Evolutionary conservation across 2,329 filamentous ascomycete species (phyloP).

Genomic region (Chrysoporthe cubensis): DNA sequence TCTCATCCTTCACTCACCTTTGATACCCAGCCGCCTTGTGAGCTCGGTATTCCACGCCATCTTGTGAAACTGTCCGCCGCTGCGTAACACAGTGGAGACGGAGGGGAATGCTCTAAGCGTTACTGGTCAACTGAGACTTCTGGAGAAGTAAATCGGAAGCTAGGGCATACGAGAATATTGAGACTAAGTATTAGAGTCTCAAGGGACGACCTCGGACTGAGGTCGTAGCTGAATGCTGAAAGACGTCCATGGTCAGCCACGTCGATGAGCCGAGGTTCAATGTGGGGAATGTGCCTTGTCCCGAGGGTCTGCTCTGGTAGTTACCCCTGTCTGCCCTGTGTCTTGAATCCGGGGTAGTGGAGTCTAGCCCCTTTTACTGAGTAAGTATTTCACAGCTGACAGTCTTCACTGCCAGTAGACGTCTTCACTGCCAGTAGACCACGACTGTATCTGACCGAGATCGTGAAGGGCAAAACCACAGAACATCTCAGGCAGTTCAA

Average conservation of each 20-base stretch:
- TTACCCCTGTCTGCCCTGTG: background rate
- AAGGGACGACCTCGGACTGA: background rate
- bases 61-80: conserved; percentile 9
- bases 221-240: background rate
- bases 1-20: conserved; percentile 17
- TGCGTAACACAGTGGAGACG: too few relatives aligned
- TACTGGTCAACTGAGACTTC: background rate
- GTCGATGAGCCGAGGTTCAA: conserved; percentile 25
- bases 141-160: background rate
- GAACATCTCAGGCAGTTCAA: background rate
- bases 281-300: conserved; percentile 17
- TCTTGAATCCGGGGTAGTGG: conserved; percentile 8
- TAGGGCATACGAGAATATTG: conserved; percentile 7
- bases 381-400: background rate
- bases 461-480: background rate
- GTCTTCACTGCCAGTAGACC: too few relatives aligned
- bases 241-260: conserved; percentile 16
- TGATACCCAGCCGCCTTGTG: conserved; percentile 28
- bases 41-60: conserved; percentile 31
- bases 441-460: background rate
- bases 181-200: background rate
- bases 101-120: background rate
- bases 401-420: background rate
- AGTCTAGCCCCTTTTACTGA: background rate
- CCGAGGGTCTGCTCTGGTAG: conserved; percentile 9